These are phyloP conservation scores for Coffea eugenioides DNA, from an alignment of 257 asterid genomes.

Conservation along the genomic window DNA sequence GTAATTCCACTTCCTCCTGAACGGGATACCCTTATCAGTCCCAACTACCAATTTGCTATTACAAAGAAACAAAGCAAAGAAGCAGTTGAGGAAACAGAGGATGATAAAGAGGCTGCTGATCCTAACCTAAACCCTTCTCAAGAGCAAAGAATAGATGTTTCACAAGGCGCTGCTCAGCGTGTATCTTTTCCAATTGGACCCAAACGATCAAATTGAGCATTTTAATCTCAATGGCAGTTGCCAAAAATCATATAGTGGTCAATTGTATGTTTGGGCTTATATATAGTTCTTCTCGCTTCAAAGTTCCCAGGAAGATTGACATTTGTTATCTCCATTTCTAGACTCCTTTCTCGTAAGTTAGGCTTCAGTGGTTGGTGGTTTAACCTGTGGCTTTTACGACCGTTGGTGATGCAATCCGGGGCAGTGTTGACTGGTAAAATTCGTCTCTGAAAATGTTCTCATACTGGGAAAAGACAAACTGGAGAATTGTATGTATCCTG, in stretches of 20 bases:
- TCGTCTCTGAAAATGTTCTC: background rate
- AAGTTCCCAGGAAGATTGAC: background rate
- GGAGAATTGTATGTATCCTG: background rate
- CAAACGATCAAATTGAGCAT: no score
- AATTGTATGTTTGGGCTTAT: no score
- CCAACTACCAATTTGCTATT: conserved; percentile 85
- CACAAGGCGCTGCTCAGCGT: no score
- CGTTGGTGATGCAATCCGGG: background rate
- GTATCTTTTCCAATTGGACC: no score
- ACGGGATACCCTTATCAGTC: conserved; percentile 74
- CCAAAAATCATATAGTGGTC: no score
- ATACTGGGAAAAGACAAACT: background rate
- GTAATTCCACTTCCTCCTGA: conserved; percentile 84
- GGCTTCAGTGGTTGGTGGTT: background rate
- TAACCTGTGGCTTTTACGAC: background rate
- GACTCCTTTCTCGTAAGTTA: background rate
- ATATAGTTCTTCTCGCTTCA: background rate
- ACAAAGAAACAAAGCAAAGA: conserved; percentile 43
- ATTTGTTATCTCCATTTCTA: background rate
- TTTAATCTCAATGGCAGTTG: no score
- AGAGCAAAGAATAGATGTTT: no score
- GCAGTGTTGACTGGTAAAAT: background rate
- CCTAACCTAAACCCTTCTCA: no score
- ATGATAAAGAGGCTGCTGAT: conserved; percentile 35
- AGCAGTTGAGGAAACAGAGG: conserved; percentile 74